Evolutionary conservation across 495 filamentous ascomycete species (phyloP).

Genomic region (Neurospora sp.): DNA sequence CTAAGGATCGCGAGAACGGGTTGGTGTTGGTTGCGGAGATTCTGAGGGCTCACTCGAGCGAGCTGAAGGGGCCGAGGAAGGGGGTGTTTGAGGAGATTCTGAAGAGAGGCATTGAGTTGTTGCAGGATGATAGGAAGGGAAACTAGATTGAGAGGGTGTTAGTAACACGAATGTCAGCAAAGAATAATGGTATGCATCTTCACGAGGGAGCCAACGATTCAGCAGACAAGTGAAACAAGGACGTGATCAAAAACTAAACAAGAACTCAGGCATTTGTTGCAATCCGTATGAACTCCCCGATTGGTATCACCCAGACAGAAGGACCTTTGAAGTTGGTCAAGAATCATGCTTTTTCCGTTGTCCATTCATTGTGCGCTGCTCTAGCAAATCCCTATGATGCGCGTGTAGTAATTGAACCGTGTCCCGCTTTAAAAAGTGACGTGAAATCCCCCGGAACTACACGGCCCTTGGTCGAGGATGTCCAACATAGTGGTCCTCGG

Average conservation of each 20-base stretch:
- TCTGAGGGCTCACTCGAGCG: conserved; percentile 35
- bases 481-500: conserved; percentile 15
- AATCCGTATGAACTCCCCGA: conserved; percentile 9
- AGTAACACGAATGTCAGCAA: neutral
- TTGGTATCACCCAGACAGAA: conserved; percentile 3
- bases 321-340: conserved; percentile 6
- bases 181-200: neutral
- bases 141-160: neutral
- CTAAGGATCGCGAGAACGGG: conserved; percentile 52
- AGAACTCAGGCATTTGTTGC: neutral
- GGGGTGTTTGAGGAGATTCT: conserved; percentile 28
- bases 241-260: neutral
- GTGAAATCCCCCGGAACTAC: conserved; percentile 18
- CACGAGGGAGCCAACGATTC: neutral
- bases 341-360: conserved; percentile 27
- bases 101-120: conserved; percentile 22
- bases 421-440: conserved; percentile 10
- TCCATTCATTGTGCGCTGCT: conserved; percentile 28
- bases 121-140: conserved; percentile 16
- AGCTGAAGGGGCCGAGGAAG: conserved; percentile 24
- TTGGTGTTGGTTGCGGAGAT: conserved; percentile 52
- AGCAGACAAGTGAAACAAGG: neutral
- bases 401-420: conserved; percentile 22
- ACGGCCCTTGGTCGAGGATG: conserved; percentile 13
- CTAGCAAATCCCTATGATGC: conserved; percentile 30